Conservation (phyloP, 179 eudicot genomes). For the Beta lomatogona region DNA sequence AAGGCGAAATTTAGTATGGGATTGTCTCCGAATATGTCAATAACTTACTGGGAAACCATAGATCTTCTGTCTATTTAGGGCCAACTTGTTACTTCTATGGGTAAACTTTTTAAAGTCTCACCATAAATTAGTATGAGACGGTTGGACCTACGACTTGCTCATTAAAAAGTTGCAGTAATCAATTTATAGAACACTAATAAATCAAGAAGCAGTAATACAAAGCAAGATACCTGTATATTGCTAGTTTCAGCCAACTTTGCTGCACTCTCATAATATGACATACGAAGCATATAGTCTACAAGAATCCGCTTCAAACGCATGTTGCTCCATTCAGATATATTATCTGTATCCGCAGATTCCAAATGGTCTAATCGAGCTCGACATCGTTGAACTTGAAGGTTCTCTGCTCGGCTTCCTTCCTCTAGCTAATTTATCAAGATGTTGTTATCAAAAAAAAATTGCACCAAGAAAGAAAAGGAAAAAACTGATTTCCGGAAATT, state of each 20-base stretch:
- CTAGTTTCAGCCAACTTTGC: constrained; percentile 69
- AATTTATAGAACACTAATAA: not conserved
- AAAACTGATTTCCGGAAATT: not conserved
- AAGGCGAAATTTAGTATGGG: too few relatives aligned
- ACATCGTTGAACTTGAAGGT: constrained; percentile 83
- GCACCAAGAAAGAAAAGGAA: not conserved
- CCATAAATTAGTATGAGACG: too few relatives aligned
- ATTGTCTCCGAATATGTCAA: too few relatives aligned
- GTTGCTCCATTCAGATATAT: constrained; percentile 55
- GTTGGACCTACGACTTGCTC: too few relatives aligned
- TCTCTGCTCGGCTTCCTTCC: constrained; percentile 79
- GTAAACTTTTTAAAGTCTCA: too few relatives aligned
- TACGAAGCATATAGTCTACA: constrained; percentile 94
- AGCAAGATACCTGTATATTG: constrained; percentile 62
- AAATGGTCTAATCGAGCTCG: constrained; percentile 76
- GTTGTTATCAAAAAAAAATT: constrained; percentile 2
- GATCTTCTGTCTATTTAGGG: too few relatives aligned
- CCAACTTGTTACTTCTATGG: too few relatives aligned
- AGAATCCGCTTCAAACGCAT: constrained; percentile 83
- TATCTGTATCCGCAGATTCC: constrained; percentile 69
- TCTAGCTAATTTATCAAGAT: constrained; percentile 52
- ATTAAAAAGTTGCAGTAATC: not conserved
- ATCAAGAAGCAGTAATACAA: not conserved
- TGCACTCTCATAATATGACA: constrained; percentile 93
- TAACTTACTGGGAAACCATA: too few relatives aligned